Base-by-base conservation (phyloP, 495 filamentous ascomycete genomes). In the Tuber brumale region DNA sequence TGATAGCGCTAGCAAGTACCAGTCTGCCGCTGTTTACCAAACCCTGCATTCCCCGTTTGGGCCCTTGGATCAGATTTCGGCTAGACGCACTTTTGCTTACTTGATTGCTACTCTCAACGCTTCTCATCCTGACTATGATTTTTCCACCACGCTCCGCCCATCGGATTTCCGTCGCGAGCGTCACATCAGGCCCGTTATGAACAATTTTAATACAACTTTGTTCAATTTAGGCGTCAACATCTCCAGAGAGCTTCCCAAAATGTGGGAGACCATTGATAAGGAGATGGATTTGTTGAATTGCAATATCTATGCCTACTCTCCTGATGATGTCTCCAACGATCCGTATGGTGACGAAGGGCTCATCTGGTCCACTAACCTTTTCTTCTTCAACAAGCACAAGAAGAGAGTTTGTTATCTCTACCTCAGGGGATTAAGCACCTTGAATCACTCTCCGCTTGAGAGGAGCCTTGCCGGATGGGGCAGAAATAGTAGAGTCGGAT, bases 331-430 rank as follows among this genome's bases (percentile, higher is more conserved):
- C 42, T 75, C 77, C 31, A 93, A 97, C 75, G 92, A 93, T 57
- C 89, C 90, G 19, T 94, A 94, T 75, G 94, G 93, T 39, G 95
- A 97, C 76, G 93, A 96, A 80, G 91, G 92, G 71, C 91, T 94
- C 7, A 93, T 98, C 61, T 99, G 96, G 96, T 94, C 92, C 77
- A 86, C 93, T 75, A 93, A 97, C 83, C 97, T 96, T 84, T 97
- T 99, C 86, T 97, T 98, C 85, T 98, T 97, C 88, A 97, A 95
- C 86, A 97, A 94, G 79, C 85, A 89, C 35, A 88, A 89, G 80
- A 99, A 98, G 86, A 89, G 95, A n/a, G 94, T 99, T 35, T 95
- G 93, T 80, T 98, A 98, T 83, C 85, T 99, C 45, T 95, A 97
- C 81, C 87, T 97, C 45, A 89, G 94, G 72, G 94, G 93, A 16